Evolutionary conservation across 371 early-diverging fungal genomes (phyloP).

Genomic region (Syncephalastrum contaminatum): DNA sequence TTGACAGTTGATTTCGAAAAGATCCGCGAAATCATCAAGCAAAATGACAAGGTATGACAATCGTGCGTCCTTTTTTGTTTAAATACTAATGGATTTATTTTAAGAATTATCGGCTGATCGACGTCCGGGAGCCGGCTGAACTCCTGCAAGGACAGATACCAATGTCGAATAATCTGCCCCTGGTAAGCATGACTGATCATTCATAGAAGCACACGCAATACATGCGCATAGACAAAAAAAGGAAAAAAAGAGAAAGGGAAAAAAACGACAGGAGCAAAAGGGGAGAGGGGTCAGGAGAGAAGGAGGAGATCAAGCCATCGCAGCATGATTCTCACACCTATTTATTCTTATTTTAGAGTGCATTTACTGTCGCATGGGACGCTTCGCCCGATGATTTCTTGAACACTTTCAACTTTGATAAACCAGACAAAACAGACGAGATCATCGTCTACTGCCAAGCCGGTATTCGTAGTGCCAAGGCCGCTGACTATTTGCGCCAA

Average conservation of each 20-base stretch:
- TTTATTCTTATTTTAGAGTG: slow-evolving; percentile 30
- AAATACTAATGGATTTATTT: background rate
- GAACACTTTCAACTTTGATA: slow-evolving; percentile 52
- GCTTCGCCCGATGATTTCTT: slow-evolving; percentile 46
- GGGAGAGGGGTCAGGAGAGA: background rate
- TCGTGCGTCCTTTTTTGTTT: background rate
- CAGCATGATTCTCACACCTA: background rate
- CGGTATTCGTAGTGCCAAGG: slow-evolving; percentile 59
- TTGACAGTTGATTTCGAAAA: slow-evolving; percentile 22
- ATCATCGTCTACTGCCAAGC: slow-evolving; percentile 63
- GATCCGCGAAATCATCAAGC: slow-evolving; percentile 22
- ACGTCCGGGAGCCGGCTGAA: slow-evolving; percentile 63
- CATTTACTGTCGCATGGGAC: slow-evolving; percentile 51
- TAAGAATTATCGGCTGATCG: slow-evolving; percentile 44
- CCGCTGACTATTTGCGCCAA: slow-evolving; percentile 49
- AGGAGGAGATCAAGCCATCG: background rate
- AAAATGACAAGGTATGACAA: slow-evolving; percentile 15
- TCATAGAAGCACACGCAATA: no score
- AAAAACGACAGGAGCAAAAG: background rate
- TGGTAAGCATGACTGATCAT: slow-evolving; percentile 31
- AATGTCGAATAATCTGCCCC: slow-evolving; percentile 58
- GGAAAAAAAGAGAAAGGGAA: background rate
- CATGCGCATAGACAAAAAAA: slow-evolving; percentile 1
- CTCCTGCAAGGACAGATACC: slow-evolving; percentile 55
- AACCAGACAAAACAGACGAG: slow-evolving; percentile 36